Conservation (phyloP, 257 asterid genomes). For the Gynochthodes officinalis region DNA sequence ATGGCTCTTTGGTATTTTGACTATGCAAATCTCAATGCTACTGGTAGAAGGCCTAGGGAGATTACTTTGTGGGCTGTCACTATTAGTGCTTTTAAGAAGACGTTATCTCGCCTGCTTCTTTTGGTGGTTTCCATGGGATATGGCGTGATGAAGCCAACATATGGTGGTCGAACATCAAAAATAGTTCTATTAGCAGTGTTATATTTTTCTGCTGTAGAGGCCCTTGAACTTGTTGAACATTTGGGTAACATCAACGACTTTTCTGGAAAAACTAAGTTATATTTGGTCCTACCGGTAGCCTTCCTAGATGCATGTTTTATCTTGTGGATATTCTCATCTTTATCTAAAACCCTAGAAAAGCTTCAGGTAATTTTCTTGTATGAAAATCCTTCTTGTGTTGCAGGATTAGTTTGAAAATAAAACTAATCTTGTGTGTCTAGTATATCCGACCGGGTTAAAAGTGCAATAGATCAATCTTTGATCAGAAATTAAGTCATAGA, state of each 20-base stretch:
- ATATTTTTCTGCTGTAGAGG: constrained; percentile 32
- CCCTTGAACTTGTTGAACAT: constrained; percentile 39
- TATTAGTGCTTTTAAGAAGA: constrained; percentile 33
- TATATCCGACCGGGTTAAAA: neutral
- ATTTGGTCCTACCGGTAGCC: constrained; percentile 38
- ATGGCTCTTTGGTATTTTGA: constrained; percentile 46
- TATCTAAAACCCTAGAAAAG: constrained; percentile 38
- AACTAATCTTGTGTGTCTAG: neutral
- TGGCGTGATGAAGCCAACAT: constrained; percentile 37
- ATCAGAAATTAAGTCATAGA: neutral
- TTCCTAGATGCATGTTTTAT: constrained; percentile 38
- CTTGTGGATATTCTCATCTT: constrained; percentile 39
- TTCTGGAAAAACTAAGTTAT: constrained; percentile 35
- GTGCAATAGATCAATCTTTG: neutral
- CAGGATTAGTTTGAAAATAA: neutral
- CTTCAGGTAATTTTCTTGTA: constrained; percentile 33
- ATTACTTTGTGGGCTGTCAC: constrained; percentile 42
- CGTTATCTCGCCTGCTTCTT: constrained; percentile 36
- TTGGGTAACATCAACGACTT: constrained; percentile 39
- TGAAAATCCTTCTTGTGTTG: neutral
- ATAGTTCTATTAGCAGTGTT: constrained; percentile 13
- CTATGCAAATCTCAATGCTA: constrained; percentile 38
- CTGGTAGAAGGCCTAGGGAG: constrained; percentile 35
- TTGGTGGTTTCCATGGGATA: constrained; percentile 43
- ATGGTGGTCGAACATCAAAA: constrained; percentile 33